Evolutionary conservation across 2,329 filamentous ascomycete genomes (phyloP).

Genomic region (Paecilomyces sp.): DNA sequence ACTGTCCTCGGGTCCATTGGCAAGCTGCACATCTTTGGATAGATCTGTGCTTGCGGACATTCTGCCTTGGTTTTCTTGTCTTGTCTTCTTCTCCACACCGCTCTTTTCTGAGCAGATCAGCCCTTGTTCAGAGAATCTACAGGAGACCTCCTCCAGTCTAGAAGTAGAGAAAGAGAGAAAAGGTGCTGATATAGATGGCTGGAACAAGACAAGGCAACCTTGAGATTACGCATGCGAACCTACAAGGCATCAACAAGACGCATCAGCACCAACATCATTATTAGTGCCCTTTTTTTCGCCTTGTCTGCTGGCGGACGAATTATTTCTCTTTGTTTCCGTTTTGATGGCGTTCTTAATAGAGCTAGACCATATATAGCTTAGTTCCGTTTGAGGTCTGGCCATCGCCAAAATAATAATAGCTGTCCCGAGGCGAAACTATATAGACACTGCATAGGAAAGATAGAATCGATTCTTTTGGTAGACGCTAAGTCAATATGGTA

Average conservation of each 20-base stretch:
- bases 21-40: conserved; percentile 66
- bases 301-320: neutral
- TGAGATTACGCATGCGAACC: neutral
- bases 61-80: neutral
- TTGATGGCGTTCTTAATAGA: neutral
- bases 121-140: neutral
- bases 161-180: neutral
- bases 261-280: neutral
- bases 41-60: conserved; percentile 47
- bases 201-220: neutral
- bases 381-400: neutral
- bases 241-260: neutral
- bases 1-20: conserved; percentile 66
- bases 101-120: neutral
- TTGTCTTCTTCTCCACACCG: neutral
- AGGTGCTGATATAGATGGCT: neutral
- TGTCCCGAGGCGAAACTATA: neutral
- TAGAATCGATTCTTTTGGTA: no score
- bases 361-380: neutral
- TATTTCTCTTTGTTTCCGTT: neutral
- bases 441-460: no score
- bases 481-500: neutral
- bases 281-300: neutral
- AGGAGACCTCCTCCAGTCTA: neutral
- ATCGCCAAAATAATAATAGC: neutral